Base-by-base conservation (phyloP, 108 stramenopile species). In the Nannochloropsis salina region DNA sequence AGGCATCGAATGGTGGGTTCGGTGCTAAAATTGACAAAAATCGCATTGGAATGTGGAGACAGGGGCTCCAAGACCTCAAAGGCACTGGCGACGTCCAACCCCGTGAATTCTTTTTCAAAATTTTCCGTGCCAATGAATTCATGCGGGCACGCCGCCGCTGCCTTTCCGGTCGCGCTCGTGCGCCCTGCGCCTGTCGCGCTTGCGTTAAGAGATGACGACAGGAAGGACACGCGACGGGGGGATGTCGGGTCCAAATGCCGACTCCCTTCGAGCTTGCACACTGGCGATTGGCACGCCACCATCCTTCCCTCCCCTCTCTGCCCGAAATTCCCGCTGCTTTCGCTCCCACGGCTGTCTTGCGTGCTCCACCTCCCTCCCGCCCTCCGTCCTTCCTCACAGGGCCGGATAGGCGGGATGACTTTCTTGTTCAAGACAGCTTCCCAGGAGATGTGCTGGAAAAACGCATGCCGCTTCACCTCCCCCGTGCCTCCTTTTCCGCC, bases 401-500 rank as follows among this genome's bases (percentile, higher is more conserved):
- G 61, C 6, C 61, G 4, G n/a, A 74, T 74, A 0, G 61, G 61
- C 3, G 61, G 61, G 3, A 74, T 74, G 2, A 74, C 61, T n/a
- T 74, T 74, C n/a, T 74, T 74, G 61, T n/a, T 74, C 8, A 74
- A 74, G 4, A 74, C 61, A 4, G 61, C 61, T n/a, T 74, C 61
- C 61, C 61, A 74, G 4, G 61, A 74, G 61, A 74, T 74, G 8
- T 6, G n/a, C 61, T 74, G 4, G 8, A 74, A 74, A 47, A 41
- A 43, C 44, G 2, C 80, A 81, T 81, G 80, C 80, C 80, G 20
- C 80, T 81, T 22, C 5, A 41, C 82, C 82, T 43, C 5, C 42
- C 42, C 82, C 8, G 18, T 44, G 10, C 84, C 84, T 20, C 90
- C 90, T 3, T 86, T 88, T 20, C 88, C 88, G n/a, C 91, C 91